Percentiles rank a stretch among this genome's conserved stretches.
Evolutionary conservation across 495 filamentous ascomycete species (phyloP).

Genomic region (Delitschia confertaspora): DNA sequence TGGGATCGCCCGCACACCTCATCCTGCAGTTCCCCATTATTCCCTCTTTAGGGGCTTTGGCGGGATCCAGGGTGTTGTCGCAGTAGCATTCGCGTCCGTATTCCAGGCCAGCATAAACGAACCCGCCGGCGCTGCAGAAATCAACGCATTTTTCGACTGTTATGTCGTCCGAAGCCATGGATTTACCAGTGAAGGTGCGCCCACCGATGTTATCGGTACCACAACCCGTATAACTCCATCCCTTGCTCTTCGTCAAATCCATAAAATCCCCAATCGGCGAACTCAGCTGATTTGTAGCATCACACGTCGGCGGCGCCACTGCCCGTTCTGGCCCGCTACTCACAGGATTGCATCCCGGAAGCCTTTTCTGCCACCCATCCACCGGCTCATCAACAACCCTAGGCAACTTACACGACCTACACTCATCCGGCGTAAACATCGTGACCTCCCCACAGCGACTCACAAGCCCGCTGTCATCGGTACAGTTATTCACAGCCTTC

Average conservation of each 20-base stretch:
- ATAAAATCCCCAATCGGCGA: conserved; percentile 19
- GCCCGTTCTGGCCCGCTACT: conserved; percentile 39
- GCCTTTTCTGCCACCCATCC: conserved; percentile 35
- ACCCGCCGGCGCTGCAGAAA: conserved; percentile 44
- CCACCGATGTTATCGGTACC: conserved; percentile 44
- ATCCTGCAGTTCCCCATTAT: conserved; percentile 29
- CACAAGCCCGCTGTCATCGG: conserved; percentile 36
- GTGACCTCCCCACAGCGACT: conserved; percentile 38
- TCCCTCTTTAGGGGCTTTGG: conserved; percentile 14
- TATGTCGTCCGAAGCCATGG: conserved; percentile 42
- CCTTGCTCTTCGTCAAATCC: conserved; percentile 28
- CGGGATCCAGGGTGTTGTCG: conserved; percentile 41
- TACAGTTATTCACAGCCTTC: conserved; percentile 53
- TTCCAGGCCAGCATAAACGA: conserved; percentile 54
- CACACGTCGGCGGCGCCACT: conserved; percentile 1
- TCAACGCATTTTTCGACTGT: conserved; percentile 53
- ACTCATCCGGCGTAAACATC: conserved; percentile 35
- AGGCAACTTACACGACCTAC: conserved; percentile 31
- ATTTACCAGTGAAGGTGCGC: conserved; percentile 54
- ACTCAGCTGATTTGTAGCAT: conserved; percentile 32
- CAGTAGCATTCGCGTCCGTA: conserved; percentile 57
- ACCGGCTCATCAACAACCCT: conserved; percentile 34
- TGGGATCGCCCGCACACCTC: conserved; percentile 29
- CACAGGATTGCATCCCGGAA: conserved; percentile 52
- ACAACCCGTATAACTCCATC: conserved; percentile 59